These are phyloP conservation scores for Trapa bicornis DNA, from an alignment of 345 rosid genomes.

Conservation along the genomic window DNA sequence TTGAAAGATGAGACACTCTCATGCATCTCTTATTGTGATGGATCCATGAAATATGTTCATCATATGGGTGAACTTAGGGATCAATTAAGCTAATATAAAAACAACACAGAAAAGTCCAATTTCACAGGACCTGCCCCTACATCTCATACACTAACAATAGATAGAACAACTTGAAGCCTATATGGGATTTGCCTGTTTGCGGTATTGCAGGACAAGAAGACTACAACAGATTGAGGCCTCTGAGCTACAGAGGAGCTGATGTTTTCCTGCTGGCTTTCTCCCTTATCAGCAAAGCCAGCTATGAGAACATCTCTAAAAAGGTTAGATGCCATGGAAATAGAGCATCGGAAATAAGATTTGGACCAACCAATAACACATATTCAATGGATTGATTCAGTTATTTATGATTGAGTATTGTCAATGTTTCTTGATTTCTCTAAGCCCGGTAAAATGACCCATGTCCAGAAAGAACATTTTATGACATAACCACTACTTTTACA, in stretches of 20 bases:
- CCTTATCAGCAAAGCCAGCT: conserved; percentile 45
- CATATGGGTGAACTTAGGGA: too few species aligned
- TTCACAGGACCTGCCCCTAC: too few species aligned
- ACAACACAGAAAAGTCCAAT: too few species aligned
- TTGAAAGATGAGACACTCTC: background rate
- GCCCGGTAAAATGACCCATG: too few species aligned
- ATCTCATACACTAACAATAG: background rate
- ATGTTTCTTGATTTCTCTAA: too few species aligned
- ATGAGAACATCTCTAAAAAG: conserved; percentile 41
- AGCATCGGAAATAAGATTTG: background rate
- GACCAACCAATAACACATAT: too few species aligned
- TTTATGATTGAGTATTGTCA: too few species aligned
- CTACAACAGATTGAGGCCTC: conserved; percentile 39
- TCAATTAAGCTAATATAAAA: too few species aligned
- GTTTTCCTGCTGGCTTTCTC: conserved; percentile 50
- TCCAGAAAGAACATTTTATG: background rate
- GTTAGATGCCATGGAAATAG: conserved; percentile 11
- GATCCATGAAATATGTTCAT: background rate
- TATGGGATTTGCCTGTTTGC: background rate
- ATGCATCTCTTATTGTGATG: background rate
- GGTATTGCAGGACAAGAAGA: conserved; percentile 36
- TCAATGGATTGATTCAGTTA: too few species aligned
- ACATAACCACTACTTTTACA: background rate
- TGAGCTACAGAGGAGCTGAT: conserved; percentile 44
- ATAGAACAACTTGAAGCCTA: background rate